A percentile compares a stretch with the other conserved stretches of the same genome.
Conservation (phyloP, 2,329 filamentous ascomycete species). For the Aspergillus fructus region DNA sequence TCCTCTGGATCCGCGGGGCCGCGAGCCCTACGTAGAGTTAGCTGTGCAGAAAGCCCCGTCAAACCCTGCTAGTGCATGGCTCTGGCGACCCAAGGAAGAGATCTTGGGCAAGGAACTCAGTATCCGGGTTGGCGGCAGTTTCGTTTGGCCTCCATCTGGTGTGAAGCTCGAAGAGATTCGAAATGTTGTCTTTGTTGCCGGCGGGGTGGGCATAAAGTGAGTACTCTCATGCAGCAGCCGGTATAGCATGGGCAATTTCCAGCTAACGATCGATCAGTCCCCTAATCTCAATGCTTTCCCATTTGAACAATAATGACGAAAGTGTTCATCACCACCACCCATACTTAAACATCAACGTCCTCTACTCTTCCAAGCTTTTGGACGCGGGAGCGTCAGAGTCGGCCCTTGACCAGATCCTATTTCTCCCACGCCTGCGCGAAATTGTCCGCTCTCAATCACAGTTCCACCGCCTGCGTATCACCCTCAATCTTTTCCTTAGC, state of each 20-base stretch:
- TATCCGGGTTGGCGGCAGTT: conserved; percentile 77
- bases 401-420: conserved; percentile 42
- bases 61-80: conserved; percentile 73
- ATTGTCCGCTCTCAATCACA: conserved; percentile 33
- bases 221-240: conserved; percentile 19
- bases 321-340: conserved; percentile 27
- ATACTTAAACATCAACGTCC: conserved; percentile 52
- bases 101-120: conserved; percentile 61
- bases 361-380: conserved; percentile 61
- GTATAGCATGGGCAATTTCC: not conserved
- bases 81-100: conserved; percentile 61
- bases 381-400: conserved; percentile 13
- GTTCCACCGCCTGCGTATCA: conserved; percentile 28
- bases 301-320: conserved; percentile 49
- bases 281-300: conserved; percentile 69
- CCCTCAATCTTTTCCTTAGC: conserved; percentile 38
- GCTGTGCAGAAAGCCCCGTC: conserved; percentile 70
- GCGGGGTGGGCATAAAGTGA: conserved; percentile 79
- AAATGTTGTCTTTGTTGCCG: conserved; percentile 72
- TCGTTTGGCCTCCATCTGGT: conserved; percentile 67
- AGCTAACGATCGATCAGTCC: conserved; percentile 49
- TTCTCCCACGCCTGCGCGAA: conserved; percentile 46
- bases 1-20: conserved; percentile 24
- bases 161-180: conserved; percentile 48
- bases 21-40: conserved; percentile 66